Base-by-base conservation (phyloP, 1,284 basidiomycete genomes). In the Pseudozyma thailandica region DNA sequence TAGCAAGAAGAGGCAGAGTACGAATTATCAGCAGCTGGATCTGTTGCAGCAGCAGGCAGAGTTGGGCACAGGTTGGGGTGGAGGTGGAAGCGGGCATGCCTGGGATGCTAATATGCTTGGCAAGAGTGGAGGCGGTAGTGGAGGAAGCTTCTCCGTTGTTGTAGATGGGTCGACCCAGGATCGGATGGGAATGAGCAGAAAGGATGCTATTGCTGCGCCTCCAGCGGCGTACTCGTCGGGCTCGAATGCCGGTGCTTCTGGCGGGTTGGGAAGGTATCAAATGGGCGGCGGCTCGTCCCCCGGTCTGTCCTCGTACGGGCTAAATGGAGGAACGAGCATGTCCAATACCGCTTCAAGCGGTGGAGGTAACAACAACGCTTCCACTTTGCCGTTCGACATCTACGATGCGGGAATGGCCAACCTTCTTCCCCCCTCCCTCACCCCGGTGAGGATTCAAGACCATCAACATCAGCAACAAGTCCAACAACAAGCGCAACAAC, bases 381-480 rank as follows among this genome's bases (percentile, higher is more conserved):
- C 63, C 1, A 65, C 70, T 12, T 25, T 76, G 33, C 74, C 74
- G 3, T 68, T 74, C n/a, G 72, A 76, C 42, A 76, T 72, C 13
- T 76, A 76, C 50, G 74, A 76, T 39, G 61, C 66, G 8, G 74
- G 72, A n/a, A 76, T 76, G 58, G 61, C 74, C 10, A 69, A 68
- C 26, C 46, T 76, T 13, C 55, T 73, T 5, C 71, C 71, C 1
- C 70, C 70, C 4, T 49, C 55, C 1, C 37, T 72, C 1, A 72
- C 63, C 7, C 70, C 70, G 2, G 70, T 72, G 1, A 48, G 70
- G 1, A 72, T 72, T 20, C 70, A 72, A 35, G 70, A 72, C 39
- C 35, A 31, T 4, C 53, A 56, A 23, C 63, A 60, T 1, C 57
- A 55, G 18, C 52, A 55, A 33, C 65, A 54, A 16, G 33, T 45